Conservation (phyloP, 352 stramenopile species). For the Phytophthora sp. region DNA sequence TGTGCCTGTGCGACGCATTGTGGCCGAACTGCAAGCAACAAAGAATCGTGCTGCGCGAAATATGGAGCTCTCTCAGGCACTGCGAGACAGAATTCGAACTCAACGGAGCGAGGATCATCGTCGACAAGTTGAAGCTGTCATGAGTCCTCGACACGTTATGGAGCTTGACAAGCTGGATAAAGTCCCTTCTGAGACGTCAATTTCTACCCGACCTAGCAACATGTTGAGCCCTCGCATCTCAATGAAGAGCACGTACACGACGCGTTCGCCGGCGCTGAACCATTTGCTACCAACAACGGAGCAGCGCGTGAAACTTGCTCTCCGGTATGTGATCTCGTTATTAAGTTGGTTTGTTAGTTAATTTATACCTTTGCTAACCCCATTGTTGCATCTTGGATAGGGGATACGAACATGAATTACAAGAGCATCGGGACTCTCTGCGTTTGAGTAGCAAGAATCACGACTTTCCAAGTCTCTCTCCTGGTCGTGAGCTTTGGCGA, state of each 20-base stretch:
- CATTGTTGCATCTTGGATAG: constrained; percentile 25
- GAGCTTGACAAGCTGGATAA: constrained; percentile 28
- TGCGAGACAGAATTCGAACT: constrained; percentile 58
- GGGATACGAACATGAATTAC: constrained; percentile 51
- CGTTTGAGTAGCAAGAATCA: constrained; percentile 10
- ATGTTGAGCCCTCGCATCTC: constrained; percentile 54
- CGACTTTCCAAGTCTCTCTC: constrained; percentile 2
- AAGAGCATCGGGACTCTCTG: constrained; percentile 30
- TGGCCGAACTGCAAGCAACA: constrained; percentile 68
- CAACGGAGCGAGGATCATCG: constrained; percentile 50
- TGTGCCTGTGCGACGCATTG: constrained; percentile 65
- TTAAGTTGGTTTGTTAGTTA: background rate
- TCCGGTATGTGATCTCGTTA: constrained; percentile 59
- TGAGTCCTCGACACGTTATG: constrained; percentile 42
- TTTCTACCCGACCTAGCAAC: constrained; percentile 15
- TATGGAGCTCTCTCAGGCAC: constrained; percentile 70
- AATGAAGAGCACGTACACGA: constrained; percentile 66
- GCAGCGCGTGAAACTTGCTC: constrained; percentile 59
- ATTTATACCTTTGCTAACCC: background rate
- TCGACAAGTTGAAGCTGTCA: constrained; percentile 49
- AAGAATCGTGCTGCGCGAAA: constrained; percentile 65
- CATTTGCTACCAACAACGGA: constrained; percentile 66
- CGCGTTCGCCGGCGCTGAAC: constrained; percentile 68
- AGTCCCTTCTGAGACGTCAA: background rate
- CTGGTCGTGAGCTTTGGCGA: constrained; percentile 17